Evolutionary conservation across 768 basidiomycete genomes (phyloP).

Genomic region (Fistulinella prunicolor): DNA sequence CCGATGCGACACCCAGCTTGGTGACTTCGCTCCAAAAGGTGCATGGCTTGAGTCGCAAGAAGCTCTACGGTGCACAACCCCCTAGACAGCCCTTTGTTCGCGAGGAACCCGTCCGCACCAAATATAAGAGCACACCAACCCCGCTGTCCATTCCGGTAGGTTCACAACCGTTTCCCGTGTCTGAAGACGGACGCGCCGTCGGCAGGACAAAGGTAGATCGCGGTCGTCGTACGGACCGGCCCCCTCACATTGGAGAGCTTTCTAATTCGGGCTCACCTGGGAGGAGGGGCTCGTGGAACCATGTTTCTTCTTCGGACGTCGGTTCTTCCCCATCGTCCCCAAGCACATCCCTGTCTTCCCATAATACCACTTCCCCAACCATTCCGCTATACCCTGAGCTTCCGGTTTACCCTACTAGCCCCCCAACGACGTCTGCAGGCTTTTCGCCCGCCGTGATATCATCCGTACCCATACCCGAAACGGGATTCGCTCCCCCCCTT

Average conservation of each 20-base stretch:
- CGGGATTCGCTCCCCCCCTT: conserved; percentile 10
- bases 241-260: conserved; percentile 7
- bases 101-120: conserved; percentile 44
- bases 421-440: conserved; percentile 5
- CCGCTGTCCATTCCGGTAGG: conserved; percentile 31
- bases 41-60: conserved; percentile 70
- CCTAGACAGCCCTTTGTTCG: conserved; percentile 50
- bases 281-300: conserved; percentile 26
- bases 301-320: conserved; percentile 18
- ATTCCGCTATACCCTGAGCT: conserved; percentile 22
- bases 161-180: conserved; percentile 10
- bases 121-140: conserved; percentile 32
- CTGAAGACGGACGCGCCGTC: conserved; percentile 19
- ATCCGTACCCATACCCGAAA: conserved; percentile 13
- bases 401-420: conserved; percentile 13
- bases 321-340: conserved; percentile 26
- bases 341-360: conserved; percentile 17
- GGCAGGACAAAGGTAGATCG: conserved; percentile 26
- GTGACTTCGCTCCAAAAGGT: conserved; percentile 64
- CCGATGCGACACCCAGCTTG: conserved; percentile 42
- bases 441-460: conserved; percentile 11
- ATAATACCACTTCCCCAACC: conserved; percentile 20
- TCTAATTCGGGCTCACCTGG: conserved; percentile 34
- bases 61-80: conserved; percentile 55
- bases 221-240: conserved; percentile 22